Evolutionary conservation across 1,284 basidiomycete species (phyloP).

Genomic region (Ustilago crameri): DNA sequence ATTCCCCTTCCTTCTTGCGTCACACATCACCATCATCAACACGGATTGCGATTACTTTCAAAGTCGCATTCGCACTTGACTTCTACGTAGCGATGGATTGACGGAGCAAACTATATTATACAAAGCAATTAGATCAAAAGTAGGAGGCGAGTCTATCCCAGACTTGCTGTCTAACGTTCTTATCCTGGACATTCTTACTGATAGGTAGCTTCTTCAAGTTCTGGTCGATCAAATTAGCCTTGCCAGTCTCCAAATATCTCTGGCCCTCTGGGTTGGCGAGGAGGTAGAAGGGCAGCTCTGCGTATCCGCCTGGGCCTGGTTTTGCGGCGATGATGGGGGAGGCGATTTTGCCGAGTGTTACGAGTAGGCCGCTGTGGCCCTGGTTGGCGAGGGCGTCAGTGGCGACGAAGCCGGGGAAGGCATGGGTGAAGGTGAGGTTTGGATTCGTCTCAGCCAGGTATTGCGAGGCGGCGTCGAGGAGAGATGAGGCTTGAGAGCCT

Average conservation of each 20-base stretch:
- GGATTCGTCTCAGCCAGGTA: conserved; percentile 46
- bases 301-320: conserved; percentile 46
- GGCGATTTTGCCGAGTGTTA: conserved; percentile 43
- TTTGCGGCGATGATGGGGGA: conserved; percentile 27
- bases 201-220: conserved; percentile 30
- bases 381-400: conserved; percentile 63
- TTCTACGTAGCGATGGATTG: too few species aligned
- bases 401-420: conserved; percentile 59
- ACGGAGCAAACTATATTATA: too few species aligned
- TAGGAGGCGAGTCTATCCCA: conserved; percentile 35
- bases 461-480: conserved; percentile 50
- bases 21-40: too few species aligned
- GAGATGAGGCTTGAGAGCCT: conserved; percentile 32
- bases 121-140: too few species aligned
- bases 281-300: conserved; percentile 59
- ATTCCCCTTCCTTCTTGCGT: neutral
- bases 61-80: too few species aligned
- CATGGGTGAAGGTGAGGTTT: conserved; percentile 50
- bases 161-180: conserved; percentile 13
- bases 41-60: too few species aligned
- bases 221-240: conserved; percentile 39
- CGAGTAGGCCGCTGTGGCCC: conserved; percentile 62
- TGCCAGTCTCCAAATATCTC: conserved; percentile 41
- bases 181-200: conserved; percentile 28
- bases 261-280: conserved; percentile 40